These are phyloP conservation scores for Paraphaeosphaeria minitans DNA, from an alignment of 2,329 filamentous ascomycete species.

Conservation along the genomic window DNA sequence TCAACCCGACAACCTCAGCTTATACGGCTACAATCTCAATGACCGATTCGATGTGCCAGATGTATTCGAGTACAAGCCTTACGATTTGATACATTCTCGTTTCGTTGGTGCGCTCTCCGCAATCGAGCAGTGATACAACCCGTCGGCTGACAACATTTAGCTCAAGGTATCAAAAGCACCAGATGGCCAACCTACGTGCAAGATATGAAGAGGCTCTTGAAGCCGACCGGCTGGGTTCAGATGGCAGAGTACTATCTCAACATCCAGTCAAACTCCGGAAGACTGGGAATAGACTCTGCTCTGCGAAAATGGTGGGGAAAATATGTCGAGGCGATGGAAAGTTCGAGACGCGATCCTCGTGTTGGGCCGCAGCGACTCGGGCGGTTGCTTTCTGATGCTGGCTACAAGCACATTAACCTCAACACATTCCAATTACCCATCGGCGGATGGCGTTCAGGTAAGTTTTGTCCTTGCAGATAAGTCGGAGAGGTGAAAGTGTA, in stretches of 20 bases:
- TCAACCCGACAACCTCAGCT: constrained; percentile 45
- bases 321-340: constrained; percentile 44
- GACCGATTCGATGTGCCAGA: constrained; percentile 43
- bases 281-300: constrained; percentile 61
- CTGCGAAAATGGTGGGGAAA: constrained; percentile 44
- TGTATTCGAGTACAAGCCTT: constrained; percentile 68
- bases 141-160: constrained; percentile 19
- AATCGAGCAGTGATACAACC: too few relatives aligned
- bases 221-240: constrained; percentile 82
- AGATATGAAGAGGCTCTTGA: constrained; percentile 75
- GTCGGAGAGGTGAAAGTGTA: background rate
- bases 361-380: constrained; percentile 36
- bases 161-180: constrained; percentile 70
- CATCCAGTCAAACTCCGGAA: constrained; percentile 83
- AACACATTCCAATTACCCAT: constrained; percentile 42
- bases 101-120: constrained; percentile 55
- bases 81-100: constrained; percentile 83
- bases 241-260: constrained; percentile 88
- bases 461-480: constrained; percentile 4
- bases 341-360: constrained; percentile 40
- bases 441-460: constrained; percentile 46
- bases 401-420: constrained; percentile 38
- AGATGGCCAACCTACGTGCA: constrained; percentile 78
- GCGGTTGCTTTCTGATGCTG: constrained; percentile 35
- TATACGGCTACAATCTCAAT: constrained; percentile 46